Base-by-base conservation (phyloP, 2,329 filamentous ascomycete genomes). In the Arthroderma sp. region DNA sequence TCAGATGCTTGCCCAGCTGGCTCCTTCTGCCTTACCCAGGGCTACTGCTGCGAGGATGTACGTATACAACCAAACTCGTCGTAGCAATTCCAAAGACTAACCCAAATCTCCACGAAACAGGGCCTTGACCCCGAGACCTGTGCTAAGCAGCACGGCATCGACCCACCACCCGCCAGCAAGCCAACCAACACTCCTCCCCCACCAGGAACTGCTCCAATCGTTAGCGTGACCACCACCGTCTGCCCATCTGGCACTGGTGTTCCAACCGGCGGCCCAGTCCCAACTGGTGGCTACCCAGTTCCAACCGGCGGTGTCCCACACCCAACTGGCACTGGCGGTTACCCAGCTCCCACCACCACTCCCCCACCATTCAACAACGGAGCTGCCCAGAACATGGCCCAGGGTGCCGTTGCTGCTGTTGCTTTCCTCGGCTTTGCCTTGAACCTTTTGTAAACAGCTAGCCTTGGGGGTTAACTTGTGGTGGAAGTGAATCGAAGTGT, bases 11-110 rank as follows among this genome's bases (percentile, higher is more conserved):
- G 51, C 37, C 51, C 51, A 38, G 22, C 8, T 4, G 50, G 44
- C 39, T 49, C 49, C 22, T 50, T 50, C 40, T 53, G 51, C 36
- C 29, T 52, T 11, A 45, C 46, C 8, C 38, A 42, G 31, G 50
- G 50, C 33, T 46, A 46, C 40, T 53, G 51, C 46, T 53, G 51
- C 36, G 48, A 48, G 10, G 40, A 51, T 34, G 47, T 49, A 40
- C 44, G 48, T 40, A 11, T 10, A 7, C 15, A n/a, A 5, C 32
- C 10, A 29, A 4, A 15, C n/a, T 7, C 30, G 5, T 4, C 4
- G 28, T 40, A 5, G 27, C 40, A 38, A 6, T 38, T 9, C 7
- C 30, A 27, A 37, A 10, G 28, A 29, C 32, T 44, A n/a, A 37
- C 38, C 27, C 1, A 11, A 10, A 8, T 38, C 15, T 34, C 29